These are phyloP conservation scores for Aplosporella prunicola DNA, from an alignment of 2,329 filamentous ascomycete genomes.

Conservation along the genomic window DNA sequence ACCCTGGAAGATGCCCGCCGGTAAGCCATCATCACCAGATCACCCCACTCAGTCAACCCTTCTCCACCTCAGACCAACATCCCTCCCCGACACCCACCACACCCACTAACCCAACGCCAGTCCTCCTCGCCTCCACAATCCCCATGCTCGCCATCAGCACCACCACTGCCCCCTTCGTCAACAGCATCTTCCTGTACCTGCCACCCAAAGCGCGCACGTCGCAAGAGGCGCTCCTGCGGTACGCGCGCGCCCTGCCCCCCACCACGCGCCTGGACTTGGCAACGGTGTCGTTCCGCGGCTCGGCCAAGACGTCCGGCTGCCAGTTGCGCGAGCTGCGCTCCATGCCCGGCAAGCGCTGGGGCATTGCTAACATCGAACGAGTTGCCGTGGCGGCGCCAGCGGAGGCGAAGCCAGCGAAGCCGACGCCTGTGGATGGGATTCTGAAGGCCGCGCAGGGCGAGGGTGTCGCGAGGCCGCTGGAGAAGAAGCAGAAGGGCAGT, in stretches of 20 bases:
- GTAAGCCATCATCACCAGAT: background rate
- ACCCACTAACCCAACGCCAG: constrained; percentile 12
- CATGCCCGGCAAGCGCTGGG: background rate
- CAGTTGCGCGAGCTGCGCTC: constrained; percentile 23
- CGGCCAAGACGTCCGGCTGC: constrained; percentile 21
- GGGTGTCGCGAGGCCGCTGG: background rate
- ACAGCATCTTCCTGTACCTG: constrained; percentile 23
- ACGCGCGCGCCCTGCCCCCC: constrained; percentile 16
- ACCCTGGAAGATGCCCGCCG: background rate
- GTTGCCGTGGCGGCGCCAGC: background rate
- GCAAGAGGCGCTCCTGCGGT: constrained; percentile 20
- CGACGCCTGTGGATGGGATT: constrained; percentile 1
- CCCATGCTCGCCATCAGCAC: constrained; percentile 25
- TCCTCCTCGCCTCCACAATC: constrained; percentile 21
- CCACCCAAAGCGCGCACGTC: constrained; percentile 21
- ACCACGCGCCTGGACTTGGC: constrained; percentile 25
- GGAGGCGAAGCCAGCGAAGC: background rate
- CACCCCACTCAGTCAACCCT: background rate
- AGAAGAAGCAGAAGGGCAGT: background rate
- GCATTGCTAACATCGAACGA: background rate
- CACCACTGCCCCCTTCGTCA: constrained; percentile 28
- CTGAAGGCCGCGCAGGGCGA: background rate
- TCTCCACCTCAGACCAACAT: background rate
- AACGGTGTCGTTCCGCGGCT: constrained; percentile 25
- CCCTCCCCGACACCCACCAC: background rate